A percentile compares a stretch with the other conserved stretches of the same genome.
These are phyloP conservation scores for Sugiyamaella marilandica DNA, from an alignment of 805 yeast genomes.

Conservation along the genomic window DNA sequence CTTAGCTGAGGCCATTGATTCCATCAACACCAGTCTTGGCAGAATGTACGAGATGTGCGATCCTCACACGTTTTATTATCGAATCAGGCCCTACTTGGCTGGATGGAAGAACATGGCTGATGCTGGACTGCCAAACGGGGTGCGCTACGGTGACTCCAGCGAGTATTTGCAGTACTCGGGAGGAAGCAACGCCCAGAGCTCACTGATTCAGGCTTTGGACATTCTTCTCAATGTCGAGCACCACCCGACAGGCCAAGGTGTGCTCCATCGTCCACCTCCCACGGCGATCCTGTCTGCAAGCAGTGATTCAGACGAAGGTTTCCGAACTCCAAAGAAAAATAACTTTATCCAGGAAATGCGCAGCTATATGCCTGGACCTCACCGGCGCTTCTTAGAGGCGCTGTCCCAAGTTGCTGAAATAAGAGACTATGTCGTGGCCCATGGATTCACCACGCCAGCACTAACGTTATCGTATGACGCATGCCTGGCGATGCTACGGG, in stretches of 20 bases:
- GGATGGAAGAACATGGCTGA: conserved; percentile 93
- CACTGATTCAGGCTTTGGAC: conserved; percentile 83
- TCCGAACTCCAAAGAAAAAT: conserved; percentile 30
- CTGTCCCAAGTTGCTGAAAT: conserved; percentile 55
- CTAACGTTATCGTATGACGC: conserved; percentile 77
- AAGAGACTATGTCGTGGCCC: conserved; percentile 54
- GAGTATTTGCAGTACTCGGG: conserved; percentile 64
- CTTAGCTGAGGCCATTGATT: conserved; percentile 71
- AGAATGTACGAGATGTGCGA: conserved; percentile 92
- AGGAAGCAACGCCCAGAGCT: conserved; percentile 91
- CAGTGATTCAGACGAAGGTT: conserved; percentile 18
- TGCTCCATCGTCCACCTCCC: conserved; percentile 16
- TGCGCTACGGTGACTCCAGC: conserved; percentile 64
- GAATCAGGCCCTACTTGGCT: conserved; percentile 83
- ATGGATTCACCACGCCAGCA: conserved; percentile 43
- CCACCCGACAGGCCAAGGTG: conserved; percentile 64
- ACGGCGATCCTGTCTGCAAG: conserved; percentile 16
- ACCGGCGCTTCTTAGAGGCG: conserved; percentile 64
- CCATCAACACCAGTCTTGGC: conserved; percentile 65
- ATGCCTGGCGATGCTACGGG: conserved; percentile 79
- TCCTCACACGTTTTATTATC: conserved; percentile 83
- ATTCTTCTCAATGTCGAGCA: conserved; percentile 72
- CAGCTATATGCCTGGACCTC: conserved; percentile 83
- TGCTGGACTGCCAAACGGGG: conserved; percentile 77
- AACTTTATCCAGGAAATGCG: conserved; percentile 80